Evolutionary conservation across 208 protist genomes (phyloP).

Genomic region (Acanthamoeba castellanii): DNA sequence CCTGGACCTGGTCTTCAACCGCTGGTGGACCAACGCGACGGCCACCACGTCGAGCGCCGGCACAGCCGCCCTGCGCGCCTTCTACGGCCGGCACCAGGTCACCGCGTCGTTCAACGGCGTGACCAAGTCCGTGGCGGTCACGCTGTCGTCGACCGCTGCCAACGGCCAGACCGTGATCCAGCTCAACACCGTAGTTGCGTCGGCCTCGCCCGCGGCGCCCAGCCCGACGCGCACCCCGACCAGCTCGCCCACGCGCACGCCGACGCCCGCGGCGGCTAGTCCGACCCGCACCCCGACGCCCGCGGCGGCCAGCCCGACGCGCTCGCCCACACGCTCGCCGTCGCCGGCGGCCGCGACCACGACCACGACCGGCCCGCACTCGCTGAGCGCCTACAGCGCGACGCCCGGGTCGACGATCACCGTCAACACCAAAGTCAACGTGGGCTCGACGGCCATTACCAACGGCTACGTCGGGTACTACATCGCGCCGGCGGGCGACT

Average conservation of each 20-base stretch:
- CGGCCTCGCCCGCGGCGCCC: neutral
- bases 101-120: constrained; percentile 27
- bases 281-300: neutral
- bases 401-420: neutral
- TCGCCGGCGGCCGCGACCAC: neutral
- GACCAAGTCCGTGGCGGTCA: neutral
- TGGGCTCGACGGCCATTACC: constrained; percentile 18
- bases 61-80: neutral
- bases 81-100: neutral
- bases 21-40: neutral
- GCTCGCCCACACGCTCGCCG: neutral
- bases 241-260: neutral
- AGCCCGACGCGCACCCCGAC: neutral
- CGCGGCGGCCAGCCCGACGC: neutral
- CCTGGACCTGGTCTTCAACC: neutral
- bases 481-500: neutral
- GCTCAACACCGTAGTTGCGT: neutral
- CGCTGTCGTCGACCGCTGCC: neutral
- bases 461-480: constrained; percentile 9
- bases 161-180: constrained; percentile 36
- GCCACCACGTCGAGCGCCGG: neutral
- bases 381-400: neutral
- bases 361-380: neutral
- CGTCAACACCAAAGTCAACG: neutral
- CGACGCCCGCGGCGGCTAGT: neutral